Conservation (phyloP, 352 stramenopile species). For the Globisporangium radiosum region DNA sequence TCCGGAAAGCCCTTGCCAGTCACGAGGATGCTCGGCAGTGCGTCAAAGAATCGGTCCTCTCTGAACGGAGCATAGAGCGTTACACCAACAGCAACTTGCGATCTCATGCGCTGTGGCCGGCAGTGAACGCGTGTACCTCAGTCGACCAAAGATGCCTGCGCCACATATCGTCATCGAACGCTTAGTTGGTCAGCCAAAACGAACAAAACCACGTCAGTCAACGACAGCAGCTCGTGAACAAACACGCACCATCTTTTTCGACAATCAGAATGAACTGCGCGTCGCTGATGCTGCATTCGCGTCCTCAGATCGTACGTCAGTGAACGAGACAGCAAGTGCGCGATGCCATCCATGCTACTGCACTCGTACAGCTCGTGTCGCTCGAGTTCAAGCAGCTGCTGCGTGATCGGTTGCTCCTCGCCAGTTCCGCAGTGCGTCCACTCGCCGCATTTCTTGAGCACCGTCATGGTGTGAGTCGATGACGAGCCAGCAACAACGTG, state of each 20-base stretch:
- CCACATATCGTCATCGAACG: neutral
- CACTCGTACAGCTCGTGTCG: slow-evolving; percentile 36
- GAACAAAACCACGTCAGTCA: slow-evolving; percentile 8
- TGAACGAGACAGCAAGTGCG: neutral
- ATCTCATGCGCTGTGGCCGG: neutral
- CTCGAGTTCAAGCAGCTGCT: slow-evolving; percentile 57
- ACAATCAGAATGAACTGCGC: slow-evolving; percentile 90
- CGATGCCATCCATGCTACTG: too few relatives aligned
- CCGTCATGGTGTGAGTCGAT: neutral
- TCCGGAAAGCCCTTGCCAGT: slow-evolving; percentile 93
- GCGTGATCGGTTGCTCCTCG: slow-evolving; percentile 73
- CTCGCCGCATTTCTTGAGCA: slow-evolving; percentile 32
- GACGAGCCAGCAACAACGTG: too few relatives aligned
- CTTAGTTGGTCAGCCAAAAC: neutral
- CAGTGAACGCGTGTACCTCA: slow-evolving; percentile 29
- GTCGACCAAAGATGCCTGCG: slow-evolving; percentile 92
- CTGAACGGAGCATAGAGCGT: slow-evolving; percentile 15
- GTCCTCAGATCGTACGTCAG: neutral
- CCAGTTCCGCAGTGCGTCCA: slow-evolving; percentile 50
- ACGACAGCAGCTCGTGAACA: neutral
- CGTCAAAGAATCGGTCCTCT: slow-evolving; percentile 84
- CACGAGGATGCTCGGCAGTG: slow-evolving; percentile 88
- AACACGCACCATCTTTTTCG: slow-evolving; percentile 89
- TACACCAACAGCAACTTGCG: neutral
- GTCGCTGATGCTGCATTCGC: slow-evolving; percentile 39